A percentile compares a stretch with the other conserved stretches of the same genome.
Evolutionary conservation across 768 basidiomycete species (phyloP).

Genomic region (Russula brevipes): DNA sequence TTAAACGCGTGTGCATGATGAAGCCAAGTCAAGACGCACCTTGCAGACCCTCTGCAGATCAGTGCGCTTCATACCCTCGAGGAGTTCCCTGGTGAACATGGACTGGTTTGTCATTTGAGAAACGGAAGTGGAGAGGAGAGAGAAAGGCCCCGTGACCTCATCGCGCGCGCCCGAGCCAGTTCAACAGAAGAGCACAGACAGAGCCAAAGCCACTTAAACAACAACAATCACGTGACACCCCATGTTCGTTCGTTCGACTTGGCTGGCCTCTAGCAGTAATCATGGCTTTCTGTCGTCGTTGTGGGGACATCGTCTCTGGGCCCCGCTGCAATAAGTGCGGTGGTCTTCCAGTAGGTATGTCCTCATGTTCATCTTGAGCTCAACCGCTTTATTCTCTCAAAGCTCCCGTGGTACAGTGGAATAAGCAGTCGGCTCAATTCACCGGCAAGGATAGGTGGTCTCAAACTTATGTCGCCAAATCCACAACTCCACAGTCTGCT

Average conservation of each 20-base stretch:
- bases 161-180: not conserved
- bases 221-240: constrained; percentile 11
- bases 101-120: constrained; percentile 32
- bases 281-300: constrained; percentile 85
- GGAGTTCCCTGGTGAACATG: constrained; percentile 41
- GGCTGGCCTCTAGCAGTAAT: not conserved
- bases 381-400: constrained; percentile 1
- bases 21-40: constrained; percentile 34
- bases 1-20: constrained; percentile 8
- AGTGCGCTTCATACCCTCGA: constrained; percentile 49
- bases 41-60: constrained; percentile 60
- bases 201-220: not conserved
- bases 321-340: constrained; percentile 69
- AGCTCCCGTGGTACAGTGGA: constrained; percentile 73
- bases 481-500: constrained; percentile 41
- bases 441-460: constrained; percentile 66
- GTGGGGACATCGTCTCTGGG: constrained; percentile 74
- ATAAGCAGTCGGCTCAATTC: constrained; percentile 39
- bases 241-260: constrained; percentile 7
- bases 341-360: constrained; percentile 71
- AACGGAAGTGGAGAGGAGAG: not conserved
- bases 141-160: constrained; percentile 8
- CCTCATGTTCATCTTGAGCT: not conserved
- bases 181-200: not conserved
- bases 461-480: constrained; percentile 63